Base-by-base conservation (phyloP, 2,329 filamentous ascomycete genomes). In the Fusarium hainanense region DNA sequence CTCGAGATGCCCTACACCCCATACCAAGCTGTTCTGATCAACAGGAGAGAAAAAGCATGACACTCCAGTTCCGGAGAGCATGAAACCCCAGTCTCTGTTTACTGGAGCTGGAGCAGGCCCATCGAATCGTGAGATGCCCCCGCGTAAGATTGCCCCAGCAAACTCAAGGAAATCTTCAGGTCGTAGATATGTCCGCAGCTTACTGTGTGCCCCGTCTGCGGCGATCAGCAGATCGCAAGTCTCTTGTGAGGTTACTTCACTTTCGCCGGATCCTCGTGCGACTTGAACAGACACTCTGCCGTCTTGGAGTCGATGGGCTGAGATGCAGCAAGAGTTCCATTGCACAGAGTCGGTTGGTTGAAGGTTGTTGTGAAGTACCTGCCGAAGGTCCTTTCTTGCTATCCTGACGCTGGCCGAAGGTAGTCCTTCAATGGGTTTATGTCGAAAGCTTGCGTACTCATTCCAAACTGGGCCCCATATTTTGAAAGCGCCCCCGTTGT, bases 31-130 rank as follows among this genome's bases (percentile, higher is more conserved):
- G 2, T 76, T 68, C 27, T 79, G 63, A 63, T 85, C 82, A 9
- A 83, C 76, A 0, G 84, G 82, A 1, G 82, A 82, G 42, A 82
- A 76, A 71, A 85, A 85, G 52, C 83, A 81, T 3, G 79, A 78
- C 0, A 79, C 72, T 0, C 83, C 84, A 3, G 71, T 76, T 4
- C 78, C 79, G 7, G 80, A 79, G 5, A 83, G 54, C 43, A 81
- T 74, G 23, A 80, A 74, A 0, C 83, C 82, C 82, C 82, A 84
- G 58, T 82, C 77, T 16, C 74, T 68, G 49, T 77, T 72, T 0
- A 81, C 61, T 1, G 79, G 78, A 14, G 69, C 25, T 0, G 82
- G 81, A 2, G 81, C 67, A 4, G 70, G 60, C 0, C 71, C 68
- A 3, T 78, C 66, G 46, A 84, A 83, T 20, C 66, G 74, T 2